Evolutionary conservation across 768 basidiomycete genomes (phyloP), one percentile per base, ranked within the genome.

Genomic region (Boletus pseudo-olivaceus): DNA sequence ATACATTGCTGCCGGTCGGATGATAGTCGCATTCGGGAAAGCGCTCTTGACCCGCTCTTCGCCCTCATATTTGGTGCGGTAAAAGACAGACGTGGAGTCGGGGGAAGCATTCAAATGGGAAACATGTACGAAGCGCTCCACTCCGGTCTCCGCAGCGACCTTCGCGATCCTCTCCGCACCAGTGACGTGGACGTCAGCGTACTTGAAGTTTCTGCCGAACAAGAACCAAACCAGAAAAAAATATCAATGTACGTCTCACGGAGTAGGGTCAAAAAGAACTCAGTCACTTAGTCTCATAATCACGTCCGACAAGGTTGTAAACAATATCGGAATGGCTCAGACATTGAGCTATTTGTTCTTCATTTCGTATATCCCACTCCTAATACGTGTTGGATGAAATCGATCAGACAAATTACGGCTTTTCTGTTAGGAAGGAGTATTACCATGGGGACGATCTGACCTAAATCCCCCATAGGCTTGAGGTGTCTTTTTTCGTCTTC

Each of bases 351-450:
- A 95, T 97, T 67, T 95, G 93, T 47, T 84, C 80, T 64, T 93
- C 89, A 67, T 91, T 87, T 53, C 93, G 82, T 45, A 96, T 79
- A 67, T 98, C 93, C 93, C 93, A 98, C 82, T 98, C 96, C 95
- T 98, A 58, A 54, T 37, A 50, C 26, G 62, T 45, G 34, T 43
- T 33, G 23, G 50, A 58, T 60, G 42, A 57, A 63, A 68, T 56
- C 59, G 20, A 64, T 63, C 64, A 62, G 61, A 62, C 57, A 62
- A 58, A 67, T 67, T 54, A 32, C 7, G 14, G 8, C 20, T 14
- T 53, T 53, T 56, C 41, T 46, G 14, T 47, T 38, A 41, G 42
- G 50, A 45, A 26, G 32, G 29, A 48, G 69, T 76, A 66, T 61
- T 66, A 96, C 95, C 88, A 98, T 84, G 63, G 90, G 84, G 53